Evolutionary conservation across 495 filamentous ascomycete species (phyloP).

Genomic region (Aspergillus ellipticus): DNA sequence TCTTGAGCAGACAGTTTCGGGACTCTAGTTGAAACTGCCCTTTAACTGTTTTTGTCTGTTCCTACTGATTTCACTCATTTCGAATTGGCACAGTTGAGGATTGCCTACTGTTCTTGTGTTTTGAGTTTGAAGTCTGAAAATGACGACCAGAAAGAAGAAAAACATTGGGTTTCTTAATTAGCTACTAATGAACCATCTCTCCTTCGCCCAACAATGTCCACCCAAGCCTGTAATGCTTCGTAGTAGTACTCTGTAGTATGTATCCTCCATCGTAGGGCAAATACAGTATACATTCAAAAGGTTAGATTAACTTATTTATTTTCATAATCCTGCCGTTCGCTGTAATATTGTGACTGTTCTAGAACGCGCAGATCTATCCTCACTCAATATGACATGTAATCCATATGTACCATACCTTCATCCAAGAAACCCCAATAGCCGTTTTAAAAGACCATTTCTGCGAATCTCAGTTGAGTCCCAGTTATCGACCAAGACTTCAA

Average conservation of each 20-base stretch:
- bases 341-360: background rate
- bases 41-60: constrained; percentile 5
- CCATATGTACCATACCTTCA: background rate
- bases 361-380: no score
- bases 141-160: background rate
- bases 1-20: background rate
- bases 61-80: constrained; percentile 14
- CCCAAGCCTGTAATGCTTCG: background rate
- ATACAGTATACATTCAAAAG: no score
- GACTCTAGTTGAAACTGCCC: background rate
- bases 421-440: background rate
- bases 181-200: background rate
- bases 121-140: background rate
- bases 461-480: constrained; percentile 26
- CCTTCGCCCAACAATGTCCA: background rate
- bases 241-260: background rate
- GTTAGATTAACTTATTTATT: no score
- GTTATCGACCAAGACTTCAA: constrained; percentile 19
- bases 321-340: no score
- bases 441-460: constrained; percentile 28
- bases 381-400: background rate
- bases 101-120: background rate
- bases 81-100: background rate
- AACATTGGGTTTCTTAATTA: background rate
- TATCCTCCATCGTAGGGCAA: no score